Conservation (phyloP, 305 asterid genomes). For the Stenogyne calaminthoides region DNA sequence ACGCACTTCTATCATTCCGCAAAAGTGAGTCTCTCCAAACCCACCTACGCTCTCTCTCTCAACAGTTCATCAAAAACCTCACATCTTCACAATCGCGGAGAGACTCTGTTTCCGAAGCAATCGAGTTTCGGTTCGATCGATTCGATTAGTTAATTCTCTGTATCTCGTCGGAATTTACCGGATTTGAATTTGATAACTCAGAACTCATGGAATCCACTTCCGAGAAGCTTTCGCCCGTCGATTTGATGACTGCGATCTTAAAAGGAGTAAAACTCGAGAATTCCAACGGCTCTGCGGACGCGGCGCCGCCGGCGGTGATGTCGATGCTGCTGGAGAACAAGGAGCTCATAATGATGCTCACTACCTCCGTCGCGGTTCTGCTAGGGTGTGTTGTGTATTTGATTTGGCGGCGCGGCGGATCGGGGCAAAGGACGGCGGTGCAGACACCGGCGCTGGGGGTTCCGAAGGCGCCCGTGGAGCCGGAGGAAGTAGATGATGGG, state of each 20-base stretch:
- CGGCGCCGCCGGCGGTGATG: slow-evolving; percentile 49
- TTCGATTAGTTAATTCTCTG: neutral
- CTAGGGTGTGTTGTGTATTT: slow-evolving; percentile 61
- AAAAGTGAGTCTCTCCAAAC: slow-evolving; percentile 48
- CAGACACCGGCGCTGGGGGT: slow-evolving; percentile 55
- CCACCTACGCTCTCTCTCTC: slow-evolving; percentile 38
- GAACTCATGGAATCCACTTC: slow-evolving; percentile 47
- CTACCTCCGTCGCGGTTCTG: slow-evolving; percentile 78
- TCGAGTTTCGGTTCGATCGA: neutral
- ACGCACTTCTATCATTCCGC: slow-evolving; percentile 21
- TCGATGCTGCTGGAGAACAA: slow-evolving; percentile 73
- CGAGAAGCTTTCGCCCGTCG: slow-evolving; percentile 75
- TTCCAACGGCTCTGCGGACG: slow-evolving; percentile 57
- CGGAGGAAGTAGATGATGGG: slow-evolving; percentile 83
- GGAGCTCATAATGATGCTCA: slow-evolving; percentile 66
- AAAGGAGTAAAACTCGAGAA: slow-evolving; percentile 60
- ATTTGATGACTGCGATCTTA: slow-evolving; percentile 78
- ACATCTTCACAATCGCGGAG: slow-evolving; percentile 21
- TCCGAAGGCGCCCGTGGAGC: slow-evolving; percentile 49
- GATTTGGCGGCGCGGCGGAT: slow-evolving; percentile 53
- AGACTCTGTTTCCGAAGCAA: slow-evolving; percentile 27
- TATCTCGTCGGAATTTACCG: neutral
- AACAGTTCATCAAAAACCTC: slow-evolving; percentile 26
- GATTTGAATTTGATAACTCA: neutral
- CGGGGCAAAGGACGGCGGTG: slow-evolving; percentile 45